A percentile compares a stretch with the other conserved stretches of the same genome.
Evolutionary conservation across 345 rosid genomes (phyloP).

Genomic region (Gossypium bickii): DNA sequence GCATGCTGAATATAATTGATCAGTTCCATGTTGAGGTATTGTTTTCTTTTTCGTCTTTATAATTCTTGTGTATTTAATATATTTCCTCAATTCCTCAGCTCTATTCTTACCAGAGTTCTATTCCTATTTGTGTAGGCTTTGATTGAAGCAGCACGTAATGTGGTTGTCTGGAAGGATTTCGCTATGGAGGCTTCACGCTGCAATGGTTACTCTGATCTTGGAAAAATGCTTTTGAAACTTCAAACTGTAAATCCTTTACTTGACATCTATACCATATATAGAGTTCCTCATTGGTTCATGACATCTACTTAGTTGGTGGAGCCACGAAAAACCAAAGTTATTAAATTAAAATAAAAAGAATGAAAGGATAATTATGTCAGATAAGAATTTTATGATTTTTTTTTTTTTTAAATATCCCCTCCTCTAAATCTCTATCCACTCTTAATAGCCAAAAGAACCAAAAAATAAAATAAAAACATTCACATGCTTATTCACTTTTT

Average conservation of each 20-base stretch:
- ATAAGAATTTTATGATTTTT: too few relatives aligned
- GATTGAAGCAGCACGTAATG: constrained; percentile 63
- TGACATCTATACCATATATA: not conserved
- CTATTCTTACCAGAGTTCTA: constrained; percentile 6
- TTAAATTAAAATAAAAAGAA: too few relatives aligned
- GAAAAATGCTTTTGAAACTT: constrained; percentile 87
- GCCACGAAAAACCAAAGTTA: not conserved
- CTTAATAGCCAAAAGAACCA: too few relatives aligned
- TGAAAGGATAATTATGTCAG: too few relatives aligned
- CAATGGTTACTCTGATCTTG: constrained; percentile 73
- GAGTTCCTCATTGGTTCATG: not conserved
- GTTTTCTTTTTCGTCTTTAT: not conserved
- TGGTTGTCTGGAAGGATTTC: constrained; percentile 86
- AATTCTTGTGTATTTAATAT: not conserved
- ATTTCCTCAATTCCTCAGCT: constrained; percentile 5
- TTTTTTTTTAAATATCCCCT: too few relatives aligned
- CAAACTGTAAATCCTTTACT: constrained; percentile 49
- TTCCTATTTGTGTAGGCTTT: constrained; percentile 60
- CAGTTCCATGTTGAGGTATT: constrained; percentile 77
- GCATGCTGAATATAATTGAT: constrained; percentile 81
- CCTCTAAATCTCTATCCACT: too few relatives aligned
- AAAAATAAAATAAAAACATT: too few relatives aligned
- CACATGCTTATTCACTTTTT: too few relatives aligned
- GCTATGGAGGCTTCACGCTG: constrained; percentile 87
- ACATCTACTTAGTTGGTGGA: not conserved